phyloP scores from a whole-genome alignment of 1,139 yeast species.

The Candida glucosophila region DNA sequence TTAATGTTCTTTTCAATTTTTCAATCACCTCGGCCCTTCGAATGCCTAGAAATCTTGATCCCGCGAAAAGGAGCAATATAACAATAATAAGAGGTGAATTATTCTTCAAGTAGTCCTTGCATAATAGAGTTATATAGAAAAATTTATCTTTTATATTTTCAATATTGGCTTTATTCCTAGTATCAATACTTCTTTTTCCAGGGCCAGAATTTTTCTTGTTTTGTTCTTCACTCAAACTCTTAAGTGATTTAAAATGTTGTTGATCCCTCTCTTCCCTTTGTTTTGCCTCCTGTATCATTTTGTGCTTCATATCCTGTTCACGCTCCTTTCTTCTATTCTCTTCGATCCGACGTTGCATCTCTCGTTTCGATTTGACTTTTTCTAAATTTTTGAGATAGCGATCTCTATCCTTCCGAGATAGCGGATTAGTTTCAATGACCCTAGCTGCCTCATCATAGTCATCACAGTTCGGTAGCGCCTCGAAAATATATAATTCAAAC shows the following conservation, averaged over 20 bases:
- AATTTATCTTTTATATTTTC: constrained; percentile 7
- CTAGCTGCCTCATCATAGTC: constrained; percentile 19
- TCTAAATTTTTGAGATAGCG: constrained; percentile 6
- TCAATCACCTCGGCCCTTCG: constrained; percentile 21
- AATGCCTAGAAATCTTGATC: constrained; percentile 14
- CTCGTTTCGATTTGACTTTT: constrained; percentile 10
- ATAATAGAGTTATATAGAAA: constrained; percentile 10
- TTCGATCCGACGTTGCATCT: constrained; percentile 10
- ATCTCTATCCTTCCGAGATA: constrained; percentile 1
- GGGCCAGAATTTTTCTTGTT: background rate
- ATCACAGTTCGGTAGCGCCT: constrained; percentile 25
- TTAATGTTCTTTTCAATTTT: constrained; percentile 26
- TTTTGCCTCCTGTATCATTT: constrained; percentile 14
- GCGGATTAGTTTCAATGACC: constrained; percentile 16
- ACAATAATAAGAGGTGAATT: constrained; percentile 21
- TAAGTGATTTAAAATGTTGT: constrained; percentile 26
- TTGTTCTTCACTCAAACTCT: too few species aligned
- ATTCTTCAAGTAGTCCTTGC: constrained; percentile 16
- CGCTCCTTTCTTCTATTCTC: constrained; percentile 14
- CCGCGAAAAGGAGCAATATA: constrained; percentile 14
- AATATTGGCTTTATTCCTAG: constrained; percentile 1
- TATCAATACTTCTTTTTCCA: too few species aligned
- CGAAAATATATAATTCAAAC: constrained; percentile 26
- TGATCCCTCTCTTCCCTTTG: constrained; percentile 1
- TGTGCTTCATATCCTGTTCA: constrained; percentile 24